Evolutionary conservation across 164 flowering plant genomes (phyloP), one percentile per base, ranked within the genome.

Genomic region (Kingdonia uniflora): DNA sequence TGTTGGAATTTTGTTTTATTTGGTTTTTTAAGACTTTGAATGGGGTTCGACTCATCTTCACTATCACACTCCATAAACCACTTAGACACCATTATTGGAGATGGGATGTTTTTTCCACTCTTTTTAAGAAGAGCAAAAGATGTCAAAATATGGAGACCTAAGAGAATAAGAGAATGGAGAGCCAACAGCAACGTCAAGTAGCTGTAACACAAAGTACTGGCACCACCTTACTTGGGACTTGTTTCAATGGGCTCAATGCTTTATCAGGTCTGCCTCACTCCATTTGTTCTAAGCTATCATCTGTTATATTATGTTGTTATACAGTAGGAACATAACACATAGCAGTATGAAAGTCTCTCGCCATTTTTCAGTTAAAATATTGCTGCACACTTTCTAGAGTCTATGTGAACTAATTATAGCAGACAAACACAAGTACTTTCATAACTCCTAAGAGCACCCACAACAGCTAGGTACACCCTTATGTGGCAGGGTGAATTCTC

Each of bases 161-260:
- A 44, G 17, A 6, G 19, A 6, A 44, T 6, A 2, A 46, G 7
- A 16, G 6, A 49, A 49, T 25, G 52, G 47, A 54, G 19, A 41
- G 1, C 5, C 45, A 54, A 22, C 40, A 22, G 12, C 16, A 42
- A 42, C n/a, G 12, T 42, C 15, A 13, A 17, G 46, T 39, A 12
- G 57, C n/a, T n/a, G n/a, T n/a, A n/a, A n/a, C 23, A 35, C n/a
- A 3, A 16, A 15, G 21, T 26, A 49, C 23, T 42, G 56, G 51
- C 29, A 51, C 69, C n/a, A 57, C 74, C 33, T 71, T 70, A 65
- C 60, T 64, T 52, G 69, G 63, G 16, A 70, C 77, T 38, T 68
- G 71, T 58, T 67, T 78, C 71, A 69, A 78, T 66, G 78, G 76
- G 0, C 58, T 78, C 63, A 78, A 75, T 54, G 76, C 75, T 45